These are phyloP conservation scores for Nakazawaea wickerhamii DNA, from an alignment of 805 yeast species.

Conservation along the genomic window DNA sequence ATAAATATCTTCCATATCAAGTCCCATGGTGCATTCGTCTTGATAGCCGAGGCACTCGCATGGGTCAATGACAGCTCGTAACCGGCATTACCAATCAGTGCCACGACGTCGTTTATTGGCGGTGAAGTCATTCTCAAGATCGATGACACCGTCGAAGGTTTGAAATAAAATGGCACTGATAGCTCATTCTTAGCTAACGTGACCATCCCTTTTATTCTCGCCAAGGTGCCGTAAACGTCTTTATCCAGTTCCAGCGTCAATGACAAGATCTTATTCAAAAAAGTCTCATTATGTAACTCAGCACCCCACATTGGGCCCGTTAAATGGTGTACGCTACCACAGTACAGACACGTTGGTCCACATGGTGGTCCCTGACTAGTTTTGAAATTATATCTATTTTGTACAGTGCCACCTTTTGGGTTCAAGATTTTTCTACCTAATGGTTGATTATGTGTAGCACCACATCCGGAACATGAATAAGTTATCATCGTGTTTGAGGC, in stretches of 20 bases:
- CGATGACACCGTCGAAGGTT: constrained; percentile 71
- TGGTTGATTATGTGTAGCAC: constrained; percentile 62
- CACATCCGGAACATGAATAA: constrained; percentile 86
- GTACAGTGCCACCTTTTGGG: constrained; percentile 18
- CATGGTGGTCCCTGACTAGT: constrained; percentile 62
- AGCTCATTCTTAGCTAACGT: constrained; percentile 77
- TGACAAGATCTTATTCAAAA: constrained; percentile 59
- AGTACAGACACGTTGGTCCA: constrained; percentile 58
- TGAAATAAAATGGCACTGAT: constrained; percentile 72
- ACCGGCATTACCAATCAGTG: constrained; percentile 83
- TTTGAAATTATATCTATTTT: constrained; percentile 41
- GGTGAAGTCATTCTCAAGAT: constrained; percentile 81
- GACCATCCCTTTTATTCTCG: constrained; percentile 89
- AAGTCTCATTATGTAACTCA: constrained; percentile 61
- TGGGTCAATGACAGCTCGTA: constrained; percentile 82
- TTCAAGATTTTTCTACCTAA: constrained; percentile 55
- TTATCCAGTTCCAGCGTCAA: constrained; percentile 46
- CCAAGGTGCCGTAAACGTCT: constrained; percentile 66
- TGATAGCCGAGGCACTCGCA: constrained; percentile 77
- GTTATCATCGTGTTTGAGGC: constrained; percentile 73
- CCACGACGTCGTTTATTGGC: constrained; percentile 60
- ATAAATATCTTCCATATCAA: constrained; percentile 68
- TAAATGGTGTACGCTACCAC: constrained; percentile 65
- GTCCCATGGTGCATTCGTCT: constrained; percentile 87
- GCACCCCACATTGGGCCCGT: constrained; percentile 99